Percentiles rank a stretch among this genome's conserved stretches.
These are phyloP conservation scores for Aphanomyces euteiches DNA, from an alignment of 352 stramenopile genomes.

Conservation along the genomic window DNA sequence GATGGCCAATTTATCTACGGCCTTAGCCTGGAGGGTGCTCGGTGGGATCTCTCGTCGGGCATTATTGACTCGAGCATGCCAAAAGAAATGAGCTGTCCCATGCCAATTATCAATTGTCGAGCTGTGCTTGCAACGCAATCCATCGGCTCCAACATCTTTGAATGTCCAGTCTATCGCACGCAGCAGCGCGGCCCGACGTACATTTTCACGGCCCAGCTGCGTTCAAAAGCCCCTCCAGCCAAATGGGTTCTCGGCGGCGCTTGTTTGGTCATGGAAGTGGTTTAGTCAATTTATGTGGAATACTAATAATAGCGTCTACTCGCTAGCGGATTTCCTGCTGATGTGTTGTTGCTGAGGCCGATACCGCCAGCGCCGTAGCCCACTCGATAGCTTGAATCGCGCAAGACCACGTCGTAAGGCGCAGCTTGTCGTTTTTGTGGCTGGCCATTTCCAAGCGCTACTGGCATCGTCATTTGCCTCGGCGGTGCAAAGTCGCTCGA, in stretches of 20 bases:
- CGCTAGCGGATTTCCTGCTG: constrained; percentile 47
- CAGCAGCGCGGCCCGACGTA: constrained; percentile 86
- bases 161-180: constrained; percentile 90
- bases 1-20: constrained; percentile 90
- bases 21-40: constrained; percentile 85
- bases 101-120: constrained; percentile 90
- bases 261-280: constrained; percentile 86
- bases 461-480: constrained; percentile 1
- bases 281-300: constrained; percentile 37
- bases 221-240: constrained; percentile 78
- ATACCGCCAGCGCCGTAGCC: constrained; percentile 37
- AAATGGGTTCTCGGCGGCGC: constrained; percentile 91
- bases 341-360: constrained; percentile 41
- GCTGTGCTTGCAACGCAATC: constrained; percentile 45
- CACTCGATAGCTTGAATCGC: constrained; percentile 29
- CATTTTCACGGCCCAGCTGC: constrained; percentile 82
- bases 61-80: constrained; percentile 76
- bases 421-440: neutral
- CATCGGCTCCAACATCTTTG: constrained; percentile 46
- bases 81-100: constrained; percentile 88
- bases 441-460: constrained; percentile 12
- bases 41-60: constrained; percentile 77
- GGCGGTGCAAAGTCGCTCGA: neutral
- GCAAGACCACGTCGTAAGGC: constrained; percentile 34
- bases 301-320: constrained; percentile 14